phyloP scores from a whole-genome alignment of 2,329 filamentous ascomycete genomes.

The Botrytis hyacinthi region DNA sequence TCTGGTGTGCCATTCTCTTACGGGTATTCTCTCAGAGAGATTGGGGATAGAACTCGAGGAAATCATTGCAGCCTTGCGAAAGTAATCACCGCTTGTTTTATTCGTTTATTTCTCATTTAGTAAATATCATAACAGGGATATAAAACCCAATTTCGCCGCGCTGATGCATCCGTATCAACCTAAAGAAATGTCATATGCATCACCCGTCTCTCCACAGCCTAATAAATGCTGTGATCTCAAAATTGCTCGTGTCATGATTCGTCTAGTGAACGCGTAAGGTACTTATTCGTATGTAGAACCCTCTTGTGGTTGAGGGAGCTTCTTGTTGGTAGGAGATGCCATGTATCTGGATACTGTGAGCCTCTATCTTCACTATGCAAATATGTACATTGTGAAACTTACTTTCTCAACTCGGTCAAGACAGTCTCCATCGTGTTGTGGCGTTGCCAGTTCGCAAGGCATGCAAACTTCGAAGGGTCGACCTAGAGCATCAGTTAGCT shows the following conservation, averaged over 20 bases:
- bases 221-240: background rate
- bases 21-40: background rate
- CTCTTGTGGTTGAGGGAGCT: constrained; percentile 89
- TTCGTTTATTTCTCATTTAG: constrained; percentile 24
- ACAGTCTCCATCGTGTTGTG: constrained; percentile 96
- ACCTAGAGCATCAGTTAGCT: constrained; percentile 51
- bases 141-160: constrained; percentile 36
- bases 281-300: constrained; percentile 57
- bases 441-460: constrained; percentile 85
- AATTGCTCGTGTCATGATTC: constrained; percentile 2
- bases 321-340: constrained; percentile 89
- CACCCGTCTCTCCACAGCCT: constrained; percentile 1
- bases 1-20: background rate
- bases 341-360: constrained; percentile 67
- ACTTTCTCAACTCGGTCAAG: constrained; percentile 81
- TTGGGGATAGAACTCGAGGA: background rate
- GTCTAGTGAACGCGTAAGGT: background rate
- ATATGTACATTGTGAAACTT: constrained; percentile 30
- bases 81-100: constrained; percentile 20
- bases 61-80: background rate
- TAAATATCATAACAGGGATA: constrained; percentile 27
- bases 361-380: constrained; percentile 1
- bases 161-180: constrained; percentile 37
- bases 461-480: constrained; percentile 78
- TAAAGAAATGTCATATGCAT: constrained; percentile 24